Evolutionary conservation across 495 filamentous ascomycete species (phyloP), one percentile per base, ranked within the genome.

Genomic region (Penicillium odoratum): DNA sequence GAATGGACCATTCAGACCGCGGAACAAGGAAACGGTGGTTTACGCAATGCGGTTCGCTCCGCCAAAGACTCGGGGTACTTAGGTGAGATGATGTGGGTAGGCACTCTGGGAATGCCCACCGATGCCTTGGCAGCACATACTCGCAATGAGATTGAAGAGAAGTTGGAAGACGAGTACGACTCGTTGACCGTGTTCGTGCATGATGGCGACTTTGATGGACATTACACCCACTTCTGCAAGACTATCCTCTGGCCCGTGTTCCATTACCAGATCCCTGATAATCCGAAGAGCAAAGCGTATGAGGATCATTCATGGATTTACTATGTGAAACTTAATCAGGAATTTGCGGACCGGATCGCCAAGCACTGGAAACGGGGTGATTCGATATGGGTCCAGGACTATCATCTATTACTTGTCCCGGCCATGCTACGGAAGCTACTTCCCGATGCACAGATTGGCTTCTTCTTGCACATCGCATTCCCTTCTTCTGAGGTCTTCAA

Each of bases 261-360:
- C 71, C 92, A 97, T 71, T 97, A 97, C 70, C 91, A 95, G 70
- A 94, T 96, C 58, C 93, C 93, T 3, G 93, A 97, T 69, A 92
- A 94, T 68, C 93, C 93, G 10, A 96, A 96, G 79, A 96, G 91
- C 84, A 97, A 97, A 76, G 93, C 93, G 0, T 97, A 96, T 66
- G 87, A 92, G 68, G 93, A 97, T 66, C 92, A 97, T 64, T 96
- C 92, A 2, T 97, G 91, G 91, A 83, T 91, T 63, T 96, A 91
- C 72, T 97, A 97, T 66, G 88, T 91, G 55, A 90, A 88, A 42
- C 77, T 96, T 63, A 96, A 96, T 74, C 87, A 92, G 70, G 90
- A 86, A 4, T 95, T 96, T 70, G 93, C 93, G 5, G 88, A 97
- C 63, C 86, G 85, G 63, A 92, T 96, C 51, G 83, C 94, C 31